Evolutionary conservation across 192 early-diverging fungal species (phyloP).

Genomic region (Mortierella alpina): DNA sequence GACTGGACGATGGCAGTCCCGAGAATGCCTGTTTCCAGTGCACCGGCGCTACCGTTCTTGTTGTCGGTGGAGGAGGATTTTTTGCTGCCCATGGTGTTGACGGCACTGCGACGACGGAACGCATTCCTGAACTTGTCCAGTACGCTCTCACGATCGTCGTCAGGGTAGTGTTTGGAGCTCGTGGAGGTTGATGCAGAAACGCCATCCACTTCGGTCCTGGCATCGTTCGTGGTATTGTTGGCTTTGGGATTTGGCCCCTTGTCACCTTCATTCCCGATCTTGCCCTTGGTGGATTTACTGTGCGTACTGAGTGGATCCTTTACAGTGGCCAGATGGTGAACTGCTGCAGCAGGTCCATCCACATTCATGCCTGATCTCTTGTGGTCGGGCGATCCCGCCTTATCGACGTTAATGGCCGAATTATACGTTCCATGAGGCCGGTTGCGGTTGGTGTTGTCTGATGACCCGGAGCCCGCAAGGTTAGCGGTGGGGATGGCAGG

Average conservation of each 20-base stretch:
- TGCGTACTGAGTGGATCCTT: background rate
- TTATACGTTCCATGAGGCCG: constrained; percentile 15
- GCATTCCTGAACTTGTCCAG: constrained; percentile 16
- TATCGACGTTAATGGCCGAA: constrained; percentile 32
- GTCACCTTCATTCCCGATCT: background rate
- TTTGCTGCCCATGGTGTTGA: background rate
- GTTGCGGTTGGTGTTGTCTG: constrained; percentile 12
- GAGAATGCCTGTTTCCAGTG: background rate
- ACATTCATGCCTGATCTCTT: constrained; percentile 24
- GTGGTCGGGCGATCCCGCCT: background rate
- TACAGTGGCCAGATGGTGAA: constrained; percentile 8
- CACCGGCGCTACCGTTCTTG: background rate
- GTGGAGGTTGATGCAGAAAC: background rate
- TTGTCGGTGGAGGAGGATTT: background rate
- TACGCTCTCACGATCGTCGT: background rate
- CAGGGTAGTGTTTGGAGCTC: background rate
- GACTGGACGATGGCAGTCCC: no score
- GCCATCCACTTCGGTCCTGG: background rate
- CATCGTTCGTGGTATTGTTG: background rate
- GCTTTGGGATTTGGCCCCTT: background rate
- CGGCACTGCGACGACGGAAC: background rate
- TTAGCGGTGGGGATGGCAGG: constrained; percentile 6
- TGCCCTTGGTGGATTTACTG: background rate
- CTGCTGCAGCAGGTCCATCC: constrained; percentile 2
- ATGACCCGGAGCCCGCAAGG: constrained; percentile 18